phyloP scores from a whole-genome alignment of 305 asterid genomes.

The Rubia peregrina region DNA sequence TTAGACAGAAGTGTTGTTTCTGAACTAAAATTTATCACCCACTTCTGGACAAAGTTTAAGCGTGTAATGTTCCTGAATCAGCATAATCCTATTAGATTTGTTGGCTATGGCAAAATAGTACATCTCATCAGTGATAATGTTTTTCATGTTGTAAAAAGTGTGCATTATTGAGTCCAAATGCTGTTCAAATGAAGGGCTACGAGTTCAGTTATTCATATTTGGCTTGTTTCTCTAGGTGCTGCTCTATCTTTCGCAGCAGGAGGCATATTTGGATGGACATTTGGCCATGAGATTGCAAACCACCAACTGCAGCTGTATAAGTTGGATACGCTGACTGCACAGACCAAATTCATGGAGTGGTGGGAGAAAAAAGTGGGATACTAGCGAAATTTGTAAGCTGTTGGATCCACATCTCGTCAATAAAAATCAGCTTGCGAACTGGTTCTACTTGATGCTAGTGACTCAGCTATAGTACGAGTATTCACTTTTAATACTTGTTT shows the following conservation, averaged over 20 bases:
- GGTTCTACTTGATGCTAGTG: neutral
- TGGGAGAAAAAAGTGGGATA: slow-evolving; percentile 59
- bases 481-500: neutral
- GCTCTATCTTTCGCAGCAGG: slow-evolving; percentile 70
- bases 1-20: too few relatives aligned
- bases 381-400: slow-evolving; percentile 16
- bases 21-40: too few relatives aligned
- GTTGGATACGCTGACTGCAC: slow-evolving; percentile 63
- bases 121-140: too few relatives aligned
- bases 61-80: too few relatives aligned
- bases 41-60: too few relatives aligned
- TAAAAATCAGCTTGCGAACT: too few relatives aligned
- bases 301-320: slow-evolving; percentile 71
- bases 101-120: too few relatives aligned
- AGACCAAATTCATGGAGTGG: slow-evolving; percentile 87
- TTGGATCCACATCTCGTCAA: neutral
- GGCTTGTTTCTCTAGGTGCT: slow-evolving; percentile 43
- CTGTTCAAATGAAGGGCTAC: neutral
- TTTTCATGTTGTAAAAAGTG: too few relatives aligned
- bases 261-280: slow-evolving; percentile 61
- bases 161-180: neutral
- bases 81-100: too few relatives aligned
- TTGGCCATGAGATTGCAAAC: slow-evolving; percentile 72
- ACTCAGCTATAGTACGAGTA: neutral
- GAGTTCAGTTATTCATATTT: neutral